Conservation (phyloP, 2,329 filamentous ascomycete genomes). For the Metarhizium humberi region DNA sequence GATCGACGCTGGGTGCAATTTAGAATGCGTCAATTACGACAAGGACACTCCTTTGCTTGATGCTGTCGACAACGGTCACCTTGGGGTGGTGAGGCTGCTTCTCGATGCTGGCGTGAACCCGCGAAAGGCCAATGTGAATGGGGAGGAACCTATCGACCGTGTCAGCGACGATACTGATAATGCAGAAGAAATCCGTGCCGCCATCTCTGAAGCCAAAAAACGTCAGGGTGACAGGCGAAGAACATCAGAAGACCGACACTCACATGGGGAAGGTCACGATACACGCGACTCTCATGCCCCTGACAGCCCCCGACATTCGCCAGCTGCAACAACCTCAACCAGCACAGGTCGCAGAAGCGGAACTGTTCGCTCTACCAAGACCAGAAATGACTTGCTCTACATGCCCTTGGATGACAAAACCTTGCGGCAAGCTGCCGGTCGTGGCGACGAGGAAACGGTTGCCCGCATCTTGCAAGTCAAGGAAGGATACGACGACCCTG, state of each 20-base stretch:
- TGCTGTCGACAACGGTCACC: slow-evolving; percentile 89
- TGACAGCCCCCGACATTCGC: slow-evolving; percentile 50
- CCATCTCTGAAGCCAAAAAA: slow-evolving; percentile 52
- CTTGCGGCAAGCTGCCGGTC: slow-evolving; percentile 48
- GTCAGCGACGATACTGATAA: slow-evolving; percentile 68
- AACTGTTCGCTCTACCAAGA: slow-evolving; percentile 52
- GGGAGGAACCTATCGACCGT: slow-evolving; percentile 82
- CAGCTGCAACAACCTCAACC: slow-evolving; percentile 27
- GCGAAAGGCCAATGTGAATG: slow-evolving; percentile 81
- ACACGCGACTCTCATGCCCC: slow-evolving; percentile 43
- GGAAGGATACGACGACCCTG: slow-evolving; percentile 60
- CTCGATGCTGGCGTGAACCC: slow-evolving; percentile 86
- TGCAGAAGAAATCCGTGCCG: slow-evolving; percentile 66
- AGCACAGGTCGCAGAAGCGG: slow-evolving; percentile 39
- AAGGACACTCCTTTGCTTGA: slow-evolving; percentile 93
- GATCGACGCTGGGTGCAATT: slow-evolving; percentile 73
- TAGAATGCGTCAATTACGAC: slow-evolving; percentile 70
- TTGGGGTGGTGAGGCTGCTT: slow-evolving; percentile 78
- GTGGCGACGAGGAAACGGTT: slow-evolving; percentile 53
- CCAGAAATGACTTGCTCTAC: slow-evolving; percentile 54
- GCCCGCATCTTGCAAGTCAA: slow-evolving; percentile 52
- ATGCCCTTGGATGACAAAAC: slow-evolving; percentile 55
- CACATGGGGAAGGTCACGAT: slow-evolving; percentile 35
- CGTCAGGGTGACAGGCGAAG: slow-evolving; percentile 43
- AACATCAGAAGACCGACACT: slow-evolving; percentile 49